phyloP scores from a whole-genome alignment of 306 rosid species.

The Castanopsis chinensis region DNA sequence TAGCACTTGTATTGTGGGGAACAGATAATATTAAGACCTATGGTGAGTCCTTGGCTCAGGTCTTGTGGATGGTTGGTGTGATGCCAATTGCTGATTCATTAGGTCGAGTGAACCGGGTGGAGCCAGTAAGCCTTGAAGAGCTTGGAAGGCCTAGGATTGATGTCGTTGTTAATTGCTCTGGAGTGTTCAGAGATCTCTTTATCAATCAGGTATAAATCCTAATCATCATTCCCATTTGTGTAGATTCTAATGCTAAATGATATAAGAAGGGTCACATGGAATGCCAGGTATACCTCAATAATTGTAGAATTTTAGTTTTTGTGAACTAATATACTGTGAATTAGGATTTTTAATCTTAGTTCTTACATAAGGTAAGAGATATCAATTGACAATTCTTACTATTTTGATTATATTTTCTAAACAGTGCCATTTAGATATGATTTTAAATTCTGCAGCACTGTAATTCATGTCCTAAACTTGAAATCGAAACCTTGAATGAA shows the following conservation, averaged over 20 bases:
- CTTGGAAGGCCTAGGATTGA: constrained; percentile 99
- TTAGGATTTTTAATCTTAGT: not conserved
- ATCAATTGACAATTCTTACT: not conserved
- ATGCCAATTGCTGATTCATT: constrained; percentile 75
- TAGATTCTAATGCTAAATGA: not conserved
- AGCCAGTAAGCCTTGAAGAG: constrained; percentile 83
- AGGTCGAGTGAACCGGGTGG: constrained; percentile 88
- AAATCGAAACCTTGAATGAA: not conserved
- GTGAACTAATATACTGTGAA: not conserved
- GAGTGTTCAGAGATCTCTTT: constrained; percentile 97
- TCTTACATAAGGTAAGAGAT: not conserved
- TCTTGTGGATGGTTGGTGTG: constrained; percentile 97
- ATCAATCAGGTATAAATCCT: constrained; percentile 80
- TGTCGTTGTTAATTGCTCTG: constrained; percentile 96
- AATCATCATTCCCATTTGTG: not conserved
- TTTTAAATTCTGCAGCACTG: not conserved
- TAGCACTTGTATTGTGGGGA: constrained; percentile 98
- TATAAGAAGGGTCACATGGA: not conserved
- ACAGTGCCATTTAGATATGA: not conserved
- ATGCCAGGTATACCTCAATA: not conserved
- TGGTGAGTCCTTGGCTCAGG: constrained; percentile 96
- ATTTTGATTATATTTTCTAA: not conserved
- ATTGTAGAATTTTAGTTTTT: too few relatives aligned
- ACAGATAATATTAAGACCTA: constrained; percentile 97
- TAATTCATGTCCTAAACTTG: not conserved